These are phyloP conservation scores for Bretschneidera sinensis DNA, from an alignment of 345 rosid species.

Conservation along the genomic window DNA sequence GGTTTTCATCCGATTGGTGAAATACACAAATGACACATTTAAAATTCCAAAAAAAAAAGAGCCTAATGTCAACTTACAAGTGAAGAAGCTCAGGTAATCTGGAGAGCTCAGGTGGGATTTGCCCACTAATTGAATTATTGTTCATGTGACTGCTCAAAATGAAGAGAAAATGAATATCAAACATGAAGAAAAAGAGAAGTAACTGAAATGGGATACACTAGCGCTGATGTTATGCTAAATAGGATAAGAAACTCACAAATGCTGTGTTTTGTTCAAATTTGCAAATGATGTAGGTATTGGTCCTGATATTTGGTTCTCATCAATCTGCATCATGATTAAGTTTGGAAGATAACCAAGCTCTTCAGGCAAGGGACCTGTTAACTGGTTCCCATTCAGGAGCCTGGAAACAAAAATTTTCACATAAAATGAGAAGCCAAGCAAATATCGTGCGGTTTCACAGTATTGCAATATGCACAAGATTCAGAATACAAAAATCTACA, in stretches of 20 bases:
- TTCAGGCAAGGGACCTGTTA: no score
- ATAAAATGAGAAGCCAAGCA: conserved; percentile 18
- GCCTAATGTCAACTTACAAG: conserved; percentile 59
- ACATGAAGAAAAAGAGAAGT: conserved; percentile 6
- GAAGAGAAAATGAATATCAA: conserved; percentile 18
- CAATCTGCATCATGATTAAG: no score
- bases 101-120: conserved; percentile 79
- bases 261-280: conserved; percentile 71
- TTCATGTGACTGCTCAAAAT: no score
- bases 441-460: conserved; percentile 6
- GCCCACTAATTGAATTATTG: conserved; percentile 92
- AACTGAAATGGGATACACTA: not conserved
- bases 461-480: not conserved
- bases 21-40: not conserved
- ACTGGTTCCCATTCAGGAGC: no score
- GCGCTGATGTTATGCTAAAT: conserved; percentile 1
- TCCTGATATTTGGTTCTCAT: no score
- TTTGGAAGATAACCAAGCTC: no score
- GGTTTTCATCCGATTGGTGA: no score
- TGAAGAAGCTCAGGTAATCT: conserved; percentile 75
- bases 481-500: not conserved
- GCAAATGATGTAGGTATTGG: conserved; percentile 75
- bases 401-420: no score
- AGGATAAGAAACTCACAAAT: conserved; percentile 64
- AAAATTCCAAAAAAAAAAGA: not conserved